phyloP scores from a whole-genome alignment of 257 asterid species.

The Capsicum pubescens region DNA sequence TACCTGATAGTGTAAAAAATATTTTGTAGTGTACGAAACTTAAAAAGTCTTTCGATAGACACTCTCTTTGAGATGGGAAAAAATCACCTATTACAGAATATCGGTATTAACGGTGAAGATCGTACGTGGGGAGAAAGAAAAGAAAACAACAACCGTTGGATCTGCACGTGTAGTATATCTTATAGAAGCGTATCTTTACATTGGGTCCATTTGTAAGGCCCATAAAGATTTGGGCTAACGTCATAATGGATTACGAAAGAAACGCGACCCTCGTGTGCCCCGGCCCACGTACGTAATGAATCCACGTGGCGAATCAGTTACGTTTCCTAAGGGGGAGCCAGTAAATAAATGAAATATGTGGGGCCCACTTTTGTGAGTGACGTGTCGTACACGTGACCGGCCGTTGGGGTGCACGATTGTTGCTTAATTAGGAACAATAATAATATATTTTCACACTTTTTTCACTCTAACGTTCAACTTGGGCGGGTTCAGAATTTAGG shows the following conservation, averaged over 20 bases:
- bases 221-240: conserved; percentile 39
- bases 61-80: too few species aligned
- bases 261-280: conserved; percentile 65
- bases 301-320: conserved; percentile 14
- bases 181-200: conserved; percentile 26
- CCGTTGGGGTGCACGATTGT: conserved; percentile 20
- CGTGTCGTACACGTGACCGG: conserved; percentile 3
- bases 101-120: neutral
- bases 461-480: too few species aligned
- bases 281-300: conserved; percentile 52
- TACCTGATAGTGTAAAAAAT: too few species aligned
- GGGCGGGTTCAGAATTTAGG: too few species aligned
- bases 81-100: neutral
- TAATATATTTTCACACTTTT: too few species aligned
- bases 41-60: too few species aligned
- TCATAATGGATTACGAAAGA: conserved; percentile 27
- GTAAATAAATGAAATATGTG: too few species aligned
- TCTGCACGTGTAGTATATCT: conserved; percentile 48
- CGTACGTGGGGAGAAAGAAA: neutral
- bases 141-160: conserved; percentile 44
- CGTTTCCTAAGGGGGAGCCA: neutral
- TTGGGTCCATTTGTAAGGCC: conserved; percentile 39
- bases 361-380: neutral
- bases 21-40: too few species aligned
- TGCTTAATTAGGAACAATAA: conserved; percentile 5